These are phyloP conservation scores for Exserohilum rostratum DNA, from an alignment of 2,329 filamentous ascomycete species.

Conservation along the genomic window DNA sequence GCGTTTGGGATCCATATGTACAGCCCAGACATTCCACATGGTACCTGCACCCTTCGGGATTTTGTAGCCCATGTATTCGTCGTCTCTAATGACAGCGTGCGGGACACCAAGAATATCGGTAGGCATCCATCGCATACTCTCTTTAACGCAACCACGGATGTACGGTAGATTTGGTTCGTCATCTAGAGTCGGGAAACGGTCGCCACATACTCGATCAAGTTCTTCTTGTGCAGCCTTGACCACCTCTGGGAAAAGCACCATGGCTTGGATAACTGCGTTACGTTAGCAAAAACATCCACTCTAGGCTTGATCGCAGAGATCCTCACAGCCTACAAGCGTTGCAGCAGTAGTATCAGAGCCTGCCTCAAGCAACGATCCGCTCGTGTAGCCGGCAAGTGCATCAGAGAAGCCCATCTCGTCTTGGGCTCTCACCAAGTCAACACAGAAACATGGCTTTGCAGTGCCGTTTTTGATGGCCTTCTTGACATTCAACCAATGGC, in stretches of 20 bases:
- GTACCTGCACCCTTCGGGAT: constrained; percentile 48
- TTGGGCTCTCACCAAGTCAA: constrained; percentile 29
- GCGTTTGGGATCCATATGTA: constrained; percentile 49
- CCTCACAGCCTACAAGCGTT: constrained; percentile 29
- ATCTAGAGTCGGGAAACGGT: constrained; percentile 38
- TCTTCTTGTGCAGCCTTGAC: constrained; percentile 31
- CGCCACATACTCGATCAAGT: constrained; percentile 37
- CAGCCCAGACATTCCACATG: constrained; percentile 44
- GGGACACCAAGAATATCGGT: constrained; percentile 31
- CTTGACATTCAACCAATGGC: constrained; percentile 33
- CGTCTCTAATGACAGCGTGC: constrained; percentile 33
- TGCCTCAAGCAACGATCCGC: constrained; percentile 35
- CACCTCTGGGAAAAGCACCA: constrained; percentile 33
- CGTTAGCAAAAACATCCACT: not conserved
- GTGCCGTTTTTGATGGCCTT: constrained; percentile 19
- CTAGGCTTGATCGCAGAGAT: not conserved
- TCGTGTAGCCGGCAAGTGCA: constrained; percentile 28
- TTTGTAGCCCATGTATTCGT: constrained; percentile 42
- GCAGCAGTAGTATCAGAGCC: constrained; percentile 39
- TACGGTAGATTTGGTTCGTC: constrained; percentile 34
- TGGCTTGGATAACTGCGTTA: constrained; percentile 30
- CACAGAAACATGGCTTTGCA: constrained; percentile 30
- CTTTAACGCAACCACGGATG: constrained; percentile 37
- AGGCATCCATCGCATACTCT: constrained; percentile 42
- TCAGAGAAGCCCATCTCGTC: constrained; percentile 30